Evolutionary conservation across 2,329 filamentous ascomycete species (phyloP).

Genomic region (Neonectria ditissima): DNA sequence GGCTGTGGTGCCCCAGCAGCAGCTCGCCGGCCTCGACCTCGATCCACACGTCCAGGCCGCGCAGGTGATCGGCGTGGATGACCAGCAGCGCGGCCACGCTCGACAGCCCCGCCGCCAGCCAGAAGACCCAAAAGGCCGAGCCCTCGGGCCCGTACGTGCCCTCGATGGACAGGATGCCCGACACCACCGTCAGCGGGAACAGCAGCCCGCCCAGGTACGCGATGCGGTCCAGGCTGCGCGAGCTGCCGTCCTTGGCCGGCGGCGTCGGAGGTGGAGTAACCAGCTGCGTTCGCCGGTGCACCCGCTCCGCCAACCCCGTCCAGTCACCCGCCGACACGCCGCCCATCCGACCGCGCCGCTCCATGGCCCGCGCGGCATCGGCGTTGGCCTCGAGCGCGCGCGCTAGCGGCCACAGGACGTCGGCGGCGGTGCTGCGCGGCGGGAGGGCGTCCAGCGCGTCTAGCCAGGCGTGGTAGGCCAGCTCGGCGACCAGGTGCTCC

Average conservation of each 20-base stretch:
- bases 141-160: conserved; percentile 58
- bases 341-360: conserved; percentile 32
- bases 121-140: conserved; percentile 61
- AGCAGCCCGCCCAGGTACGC: conserved; percentile 63
- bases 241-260: conserved; percentile 47
- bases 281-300: conserved; percentile 41
- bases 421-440: conserved; percentile 24
- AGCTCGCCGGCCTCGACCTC: conserved; percentile 51
- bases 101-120: conserved; percentile 56
- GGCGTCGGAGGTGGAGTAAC: too few relatives aligned
- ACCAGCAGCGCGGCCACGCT: conserved; percentile 54
- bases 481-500: conserved; percentile 40
- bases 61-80: conserved; percentile 62
- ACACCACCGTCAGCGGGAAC: conserved; percentile 61
- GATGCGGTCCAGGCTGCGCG: conserved; percentile 59
- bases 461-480: conserved; percentile 45
- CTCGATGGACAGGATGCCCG: conserved; percentile 61
- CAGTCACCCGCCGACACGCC: conserved; percentile 36
- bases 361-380: conserved; percentile 36
- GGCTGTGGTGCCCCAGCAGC: conserved; percentile 28
- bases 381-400: conserved; percentile 44
- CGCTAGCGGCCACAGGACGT: conserved; percentile 37
- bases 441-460: conserved; percentile 38
- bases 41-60: conserved; percentile 60
- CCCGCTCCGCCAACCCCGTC: conserved; percentile 36